These are phyloP conservation scores for Rhizopogon vesiculosus DNA, from an alignment of 768 basidiomycete species.

Conservation along the genomic window DNA sequence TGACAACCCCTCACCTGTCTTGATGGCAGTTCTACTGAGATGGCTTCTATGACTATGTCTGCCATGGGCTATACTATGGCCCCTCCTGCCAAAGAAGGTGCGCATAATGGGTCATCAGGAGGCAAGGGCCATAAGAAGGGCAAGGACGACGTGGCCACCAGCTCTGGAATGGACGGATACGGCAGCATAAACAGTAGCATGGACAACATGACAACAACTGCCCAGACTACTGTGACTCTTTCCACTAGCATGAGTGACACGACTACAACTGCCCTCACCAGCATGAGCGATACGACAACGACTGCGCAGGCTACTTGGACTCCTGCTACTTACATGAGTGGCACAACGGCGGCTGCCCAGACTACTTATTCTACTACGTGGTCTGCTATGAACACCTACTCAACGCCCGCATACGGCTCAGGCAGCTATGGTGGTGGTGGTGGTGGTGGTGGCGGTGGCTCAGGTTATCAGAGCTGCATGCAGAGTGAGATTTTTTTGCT, in stretches of 20 bases:
- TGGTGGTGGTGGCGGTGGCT: conserved; percentile 47
- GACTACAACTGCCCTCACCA: neutral
- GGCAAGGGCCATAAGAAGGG: neutral
- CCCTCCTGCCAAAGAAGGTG: neutral
- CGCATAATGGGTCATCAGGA: neutral
- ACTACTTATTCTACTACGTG: conserved; percentile 7
- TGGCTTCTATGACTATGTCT: neutral
- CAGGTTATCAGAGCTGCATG: conserved; percentile 59
- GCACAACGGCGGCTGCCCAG: neutral
- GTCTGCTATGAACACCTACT: conserved; percentile 23
- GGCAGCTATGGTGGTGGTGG: conserved; percentile 56
- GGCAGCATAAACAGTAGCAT: neutral
- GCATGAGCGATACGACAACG: conserved; percentile 3
- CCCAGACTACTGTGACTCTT: too few relatives aligned
- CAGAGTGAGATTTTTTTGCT: conserved; percentile 45
- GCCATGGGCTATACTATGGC: neutral
- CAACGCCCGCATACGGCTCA: conserved; percentile 57
- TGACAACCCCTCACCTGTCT: neutral
- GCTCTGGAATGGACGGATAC: neutral
- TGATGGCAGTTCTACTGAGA: neutral
- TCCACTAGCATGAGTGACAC: neutral
- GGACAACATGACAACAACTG: neutral
- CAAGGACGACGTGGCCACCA: neutral
- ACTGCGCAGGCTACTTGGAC: neutral
- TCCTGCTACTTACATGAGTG: neutral